Conservation (phyloP, 495 filamentous ascomycete genomes). For the Daldinia grandis region DNA sequence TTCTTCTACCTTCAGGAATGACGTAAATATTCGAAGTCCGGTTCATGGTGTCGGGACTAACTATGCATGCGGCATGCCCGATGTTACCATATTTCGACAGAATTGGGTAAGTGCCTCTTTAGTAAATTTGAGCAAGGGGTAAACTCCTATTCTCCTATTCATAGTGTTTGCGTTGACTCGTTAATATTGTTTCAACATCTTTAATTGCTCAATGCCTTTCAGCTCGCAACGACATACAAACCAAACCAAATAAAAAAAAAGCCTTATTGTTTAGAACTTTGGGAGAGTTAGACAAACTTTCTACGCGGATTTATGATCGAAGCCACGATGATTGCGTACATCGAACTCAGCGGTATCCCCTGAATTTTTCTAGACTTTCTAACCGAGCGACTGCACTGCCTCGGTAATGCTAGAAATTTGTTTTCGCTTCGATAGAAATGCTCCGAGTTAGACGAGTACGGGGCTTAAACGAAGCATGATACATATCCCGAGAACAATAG, state of each 20-base stretch:
- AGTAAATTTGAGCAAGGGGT: background rate
- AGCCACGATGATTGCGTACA: background rate
- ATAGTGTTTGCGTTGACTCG: background rate
- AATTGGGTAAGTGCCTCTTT: background rate
- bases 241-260: background rate
- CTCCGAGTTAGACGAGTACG: background rate
- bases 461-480: background rate
- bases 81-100: background rate
- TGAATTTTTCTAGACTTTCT: background rate
- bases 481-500: background rate
- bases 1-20: background rate
- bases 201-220: background rate
- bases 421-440: background rate
- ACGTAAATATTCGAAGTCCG: background rate
- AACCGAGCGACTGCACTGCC: background rate
- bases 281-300: background rate
- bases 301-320: background rate
- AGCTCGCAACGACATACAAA: background rate
- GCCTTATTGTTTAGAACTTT: background rate
- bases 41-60: background rate
- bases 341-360: background rate
- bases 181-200: background rate
- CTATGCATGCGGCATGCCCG: background rate
- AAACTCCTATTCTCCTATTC: background rate
- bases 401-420: background rate